Evolutionary conservation across 768 basidiomycete species (phyloP).

Genomic region (Mrakia hoshinonis): DNA sequence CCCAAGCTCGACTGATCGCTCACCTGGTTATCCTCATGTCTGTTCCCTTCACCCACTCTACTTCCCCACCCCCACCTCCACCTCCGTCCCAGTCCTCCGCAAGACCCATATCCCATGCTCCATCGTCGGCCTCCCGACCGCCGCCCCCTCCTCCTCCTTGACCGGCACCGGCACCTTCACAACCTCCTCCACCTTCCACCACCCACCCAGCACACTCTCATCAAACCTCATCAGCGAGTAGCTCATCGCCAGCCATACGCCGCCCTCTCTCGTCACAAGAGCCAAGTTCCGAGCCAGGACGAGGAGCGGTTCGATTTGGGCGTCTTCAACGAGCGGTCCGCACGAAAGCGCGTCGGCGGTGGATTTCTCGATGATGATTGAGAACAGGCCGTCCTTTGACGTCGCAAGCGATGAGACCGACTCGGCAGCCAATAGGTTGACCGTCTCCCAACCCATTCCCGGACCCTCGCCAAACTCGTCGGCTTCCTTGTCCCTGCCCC

Average conservation of each 20-base stretch:
- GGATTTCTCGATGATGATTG: constrained; percentile 22
- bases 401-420: not conserved
- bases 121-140: not conserved
- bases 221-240: constrained; percentile 8
- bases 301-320: not conserved
- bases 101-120: constrained; percentile 11
- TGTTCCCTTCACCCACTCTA: too few species aligned
- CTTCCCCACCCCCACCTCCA: too few species aligned
- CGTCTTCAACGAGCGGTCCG: not conserved
- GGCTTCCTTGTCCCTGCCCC: not conserved
- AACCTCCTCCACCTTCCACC: not conserved
- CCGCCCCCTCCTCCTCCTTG: not conserved
- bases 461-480: not conserved
- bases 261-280: not conserved
- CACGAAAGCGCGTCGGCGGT: constrained; percentile 21
- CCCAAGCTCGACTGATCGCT: too few species aligned
- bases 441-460: constrained; percentile 12
- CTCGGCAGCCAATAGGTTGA: not conserved
- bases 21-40: too few species aligned
- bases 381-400: not conserved
- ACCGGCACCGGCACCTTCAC: constrained; percentile 1
- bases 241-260: not conserved
- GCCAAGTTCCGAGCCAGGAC: constrained; percentile 6
- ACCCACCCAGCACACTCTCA: not conserved
- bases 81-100: not conserved